These are phyloP conservation scores for Cyphellophora europaea DNA, from an alignment of 2,329 filamentous ascomycete genomes.

Conservation along the genomic window DNA sequence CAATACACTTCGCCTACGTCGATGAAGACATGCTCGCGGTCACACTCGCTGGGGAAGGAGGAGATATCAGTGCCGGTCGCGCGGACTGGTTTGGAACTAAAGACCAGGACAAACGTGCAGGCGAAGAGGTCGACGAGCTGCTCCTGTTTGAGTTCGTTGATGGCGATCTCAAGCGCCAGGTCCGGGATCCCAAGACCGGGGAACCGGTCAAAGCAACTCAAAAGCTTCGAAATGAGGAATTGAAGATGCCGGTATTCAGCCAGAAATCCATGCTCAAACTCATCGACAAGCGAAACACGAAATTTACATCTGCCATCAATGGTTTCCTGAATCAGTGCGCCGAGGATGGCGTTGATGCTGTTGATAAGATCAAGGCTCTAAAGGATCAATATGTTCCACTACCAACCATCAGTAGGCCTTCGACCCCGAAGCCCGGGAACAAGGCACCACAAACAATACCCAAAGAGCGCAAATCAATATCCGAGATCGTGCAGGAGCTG, in stretches of 20 bases:
- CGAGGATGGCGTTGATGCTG: constrained; percentile 55
- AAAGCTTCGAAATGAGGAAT: constrained; percentile 63
- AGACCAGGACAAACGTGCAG: constrained; percentile 21
- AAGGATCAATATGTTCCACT: constrained; percentile 54
- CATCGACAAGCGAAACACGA: constrained; percentile 81
- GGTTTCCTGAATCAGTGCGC: constrained; percentile 66
- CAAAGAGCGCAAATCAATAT: constrained; percentile 65
- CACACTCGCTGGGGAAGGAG: constrained; percentile 62
- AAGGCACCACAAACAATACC: constrained; percentile 65
- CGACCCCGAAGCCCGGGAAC: constrained; percentile 31
- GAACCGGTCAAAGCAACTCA: constrained; percentile 59
- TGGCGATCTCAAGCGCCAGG: constrained; percentile 77
- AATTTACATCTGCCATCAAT: constrained; percentile 70
- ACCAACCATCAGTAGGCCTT: constrained; percentile 34
- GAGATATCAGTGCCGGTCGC: constrained; percentile 51
- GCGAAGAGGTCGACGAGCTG: constrained; percentile 50
- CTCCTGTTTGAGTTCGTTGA: constrained; percentile 89
- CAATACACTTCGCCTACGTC: constrained; percentile 77
- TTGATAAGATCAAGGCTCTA: constrained; percentile 52
- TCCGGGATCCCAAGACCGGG: constrained; percentile 61
- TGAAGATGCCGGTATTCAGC: constrained; percentile 87
- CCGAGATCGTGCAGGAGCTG: constrained; percentile 78
- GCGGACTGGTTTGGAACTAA: constrained; percentile 35
- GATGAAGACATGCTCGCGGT: constrained; percentile 76
- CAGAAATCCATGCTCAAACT: constrained; percentile 84